phyloP scores from a whole-genome alignment of 1,284 basidiomycete species.

The Boletus subluridellus region DNA sequence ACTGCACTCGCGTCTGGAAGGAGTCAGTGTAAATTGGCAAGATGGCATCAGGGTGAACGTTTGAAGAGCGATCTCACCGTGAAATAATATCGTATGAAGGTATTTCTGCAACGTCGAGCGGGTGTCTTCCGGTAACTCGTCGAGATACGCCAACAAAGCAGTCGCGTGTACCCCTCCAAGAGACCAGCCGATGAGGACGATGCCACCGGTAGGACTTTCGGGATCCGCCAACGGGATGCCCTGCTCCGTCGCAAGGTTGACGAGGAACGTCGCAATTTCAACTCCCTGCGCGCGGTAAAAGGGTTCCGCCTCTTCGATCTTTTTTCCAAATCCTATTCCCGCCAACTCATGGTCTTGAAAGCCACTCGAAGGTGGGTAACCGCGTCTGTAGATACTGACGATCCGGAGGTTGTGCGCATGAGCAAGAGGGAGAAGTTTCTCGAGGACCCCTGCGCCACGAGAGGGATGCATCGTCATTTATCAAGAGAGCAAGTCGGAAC shows the following conservation, averaged over 20 bases:
- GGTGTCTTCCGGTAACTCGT: conserved; percentile 10
- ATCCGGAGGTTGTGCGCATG: conserved; percentile 25
- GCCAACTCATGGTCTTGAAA: conserved; percentile 15
- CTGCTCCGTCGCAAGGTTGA: conserved; percentile 20
- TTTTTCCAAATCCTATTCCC: conserved; percentile 16
- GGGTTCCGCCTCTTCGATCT: conserved; percentile 14
- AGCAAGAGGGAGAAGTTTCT: conserved; percentile 27
- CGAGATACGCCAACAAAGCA: conserved; percentile 22
- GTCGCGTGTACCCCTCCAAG: conserved; percentile 15
- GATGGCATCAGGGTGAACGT: background rate
- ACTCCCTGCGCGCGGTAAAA: conserved; percentile 24
- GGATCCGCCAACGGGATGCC: conserved; percentile 17
- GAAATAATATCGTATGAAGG: conserved; percentile 24
- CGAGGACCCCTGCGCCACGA: conserved; percentile 6
- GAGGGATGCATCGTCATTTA: too few species aligned
- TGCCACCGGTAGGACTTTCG: conserved; percentile 11
- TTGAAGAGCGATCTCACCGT: conserved; percentile 14
- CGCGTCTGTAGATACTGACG: conserved; percentile 26
- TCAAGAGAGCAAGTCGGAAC: background rate
- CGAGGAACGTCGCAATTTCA: conserved; percentile 28
- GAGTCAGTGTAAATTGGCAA: background rate
- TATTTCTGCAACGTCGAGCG: conserved; percentile 19
- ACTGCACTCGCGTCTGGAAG: conserved; percentile 8
- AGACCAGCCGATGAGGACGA: conserved; percentile 29
- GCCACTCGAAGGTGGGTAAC: conserved; percentile 26